Conservation (phyloP, 305 asterid species). For the Fraxinus velutina region DNA sequence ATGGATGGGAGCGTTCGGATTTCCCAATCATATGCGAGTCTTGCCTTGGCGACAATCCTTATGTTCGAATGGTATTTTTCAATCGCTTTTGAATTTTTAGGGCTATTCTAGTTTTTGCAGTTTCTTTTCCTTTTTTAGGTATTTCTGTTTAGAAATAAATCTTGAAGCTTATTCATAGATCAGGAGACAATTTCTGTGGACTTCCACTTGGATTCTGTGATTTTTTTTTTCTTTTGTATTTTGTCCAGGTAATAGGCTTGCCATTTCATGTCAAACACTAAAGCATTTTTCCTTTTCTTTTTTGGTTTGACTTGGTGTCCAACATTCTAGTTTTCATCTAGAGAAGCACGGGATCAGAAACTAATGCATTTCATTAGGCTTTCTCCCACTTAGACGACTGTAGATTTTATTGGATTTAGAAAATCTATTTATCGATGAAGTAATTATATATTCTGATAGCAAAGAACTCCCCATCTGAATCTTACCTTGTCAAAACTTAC, state of each 20-base stretch:
- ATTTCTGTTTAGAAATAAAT: neutral
- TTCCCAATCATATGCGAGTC: slow-evolving; percentile 90
- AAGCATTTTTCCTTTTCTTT: neutral
- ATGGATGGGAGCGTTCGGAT: slow-evolving; percentile 95
- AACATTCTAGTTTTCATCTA: neutral
- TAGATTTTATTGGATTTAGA: neutral
- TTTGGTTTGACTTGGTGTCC: neutral
- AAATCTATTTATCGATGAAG: neutral
- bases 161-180: neutral
- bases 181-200: neutral
- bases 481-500: neutral
- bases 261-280: neutral
- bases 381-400: neutral
- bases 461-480: neutral
- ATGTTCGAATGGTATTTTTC: slow-evolving; percentile 71
- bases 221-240: neutral
- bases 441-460: neutral
- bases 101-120: slow-evolving; percentile 13
- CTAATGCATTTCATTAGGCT: neutral
- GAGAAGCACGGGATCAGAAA: neutral
- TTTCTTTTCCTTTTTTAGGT: neutral
- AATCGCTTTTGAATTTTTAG: neutral
- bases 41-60: slow-evolving; percentile 90
- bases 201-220: neutral
- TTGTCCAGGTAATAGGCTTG: neutral